A percentile compares a stretch with the other conserved stretches of the same genome.
phyloP scores from a whole-genome alignment of 306 rosid species.

The Castanea mollissima region DNA sequence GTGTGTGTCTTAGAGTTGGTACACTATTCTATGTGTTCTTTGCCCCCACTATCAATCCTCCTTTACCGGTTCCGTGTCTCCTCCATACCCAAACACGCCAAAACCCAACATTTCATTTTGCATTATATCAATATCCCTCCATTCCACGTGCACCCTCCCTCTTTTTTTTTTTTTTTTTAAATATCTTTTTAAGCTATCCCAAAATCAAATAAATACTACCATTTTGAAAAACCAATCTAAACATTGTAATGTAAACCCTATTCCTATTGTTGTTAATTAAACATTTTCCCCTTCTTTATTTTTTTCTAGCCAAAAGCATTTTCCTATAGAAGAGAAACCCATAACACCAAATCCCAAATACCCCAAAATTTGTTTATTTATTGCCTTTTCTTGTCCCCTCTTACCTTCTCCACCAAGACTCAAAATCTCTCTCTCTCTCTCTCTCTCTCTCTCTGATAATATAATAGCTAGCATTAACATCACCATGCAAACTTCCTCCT shows the following conservation, averaged over 20 bases:
- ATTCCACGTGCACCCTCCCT: constrained; percentile 19
- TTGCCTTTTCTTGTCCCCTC: constrained; percentile 38
- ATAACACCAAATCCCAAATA: not conserved
- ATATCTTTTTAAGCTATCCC: not conserved
- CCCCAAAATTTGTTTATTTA: constrained; percentile 38
- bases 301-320: not conserved
- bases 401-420: constrained; percentile 31
- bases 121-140: constrained; percentile 15
- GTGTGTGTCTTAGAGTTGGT: constrained; percentile 30
- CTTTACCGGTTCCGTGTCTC: constrained; percentile 77
- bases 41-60: constrained; percentile 45
- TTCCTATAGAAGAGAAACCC: not conserved
- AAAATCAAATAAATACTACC: not conserved
- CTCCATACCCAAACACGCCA: constrained; percentile 53
- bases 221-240: not conserved
- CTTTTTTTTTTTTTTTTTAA: too few relatives aligned
- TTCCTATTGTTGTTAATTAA: too few relatives aligned
- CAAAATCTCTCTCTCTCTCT: constrained; percentile 21
- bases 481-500: constrained; percentile 58
- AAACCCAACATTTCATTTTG: constrained; percentile 12
- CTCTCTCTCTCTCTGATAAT: constrained; percentile 1
- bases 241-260: not conserved
- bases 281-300: too few relatives aligned
- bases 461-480: constrained; percentile 21
- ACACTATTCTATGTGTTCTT: constrained; percentile 58